Conservation (phyloP, 2,329 filamentous ascomycete genomes). For the Penicillium fuscoglaucum region DNA sequence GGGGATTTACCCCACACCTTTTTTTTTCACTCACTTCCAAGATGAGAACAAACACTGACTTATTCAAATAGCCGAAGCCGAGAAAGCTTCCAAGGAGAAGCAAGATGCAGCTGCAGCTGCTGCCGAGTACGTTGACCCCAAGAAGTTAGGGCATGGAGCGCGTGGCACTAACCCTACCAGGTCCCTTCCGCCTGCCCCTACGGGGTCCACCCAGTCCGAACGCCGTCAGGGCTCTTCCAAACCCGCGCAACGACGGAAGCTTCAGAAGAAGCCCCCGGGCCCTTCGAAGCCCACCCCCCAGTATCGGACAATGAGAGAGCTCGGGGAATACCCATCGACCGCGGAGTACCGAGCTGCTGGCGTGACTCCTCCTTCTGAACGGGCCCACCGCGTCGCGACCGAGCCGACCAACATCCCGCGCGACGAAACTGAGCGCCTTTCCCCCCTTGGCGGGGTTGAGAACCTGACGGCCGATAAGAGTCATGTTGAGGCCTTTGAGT, state of each 20-base stretch:
- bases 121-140: conserved; percentile 8
- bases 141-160: conserved; percentile 21
- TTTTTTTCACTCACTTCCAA: not conserved
- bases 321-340: conserved; percentile 24
- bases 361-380: conserved; percentile 19
- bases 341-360: conserved; percentile 25
- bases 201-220: conserved; percentile 19
- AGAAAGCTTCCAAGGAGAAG: not conserved
- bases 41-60: not conserved
- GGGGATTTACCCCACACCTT: not conserved
- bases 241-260: conserved; percentile 19
- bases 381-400: conserved; percentile 22
- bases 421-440: conserved; percentile 7
- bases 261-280: conserved; percentile 20
- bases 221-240: conserved; percentile 16
- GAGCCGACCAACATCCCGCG: conserved; percentile 3
- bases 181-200: conserved; percentile 25
- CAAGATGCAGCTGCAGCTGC: not conserved
- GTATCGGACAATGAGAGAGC: conserved; percentile 22
- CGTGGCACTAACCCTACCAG: conserved; percentile 25
- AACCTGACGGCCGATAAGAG: conserved; percentile 1
- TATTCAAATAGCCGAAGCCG: not conserved
- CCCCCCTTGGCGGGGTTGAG: conserved; percentile 4
- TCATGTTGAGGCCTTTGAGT: conserved; percentile 3
- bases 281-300: conserved; percentile 5